These are phyloP conservation scores for Exobasidium cylindrosporum DNA, from an alignment of 1,284 basidiomycete species.

Conservation along the genomic window DNA sequence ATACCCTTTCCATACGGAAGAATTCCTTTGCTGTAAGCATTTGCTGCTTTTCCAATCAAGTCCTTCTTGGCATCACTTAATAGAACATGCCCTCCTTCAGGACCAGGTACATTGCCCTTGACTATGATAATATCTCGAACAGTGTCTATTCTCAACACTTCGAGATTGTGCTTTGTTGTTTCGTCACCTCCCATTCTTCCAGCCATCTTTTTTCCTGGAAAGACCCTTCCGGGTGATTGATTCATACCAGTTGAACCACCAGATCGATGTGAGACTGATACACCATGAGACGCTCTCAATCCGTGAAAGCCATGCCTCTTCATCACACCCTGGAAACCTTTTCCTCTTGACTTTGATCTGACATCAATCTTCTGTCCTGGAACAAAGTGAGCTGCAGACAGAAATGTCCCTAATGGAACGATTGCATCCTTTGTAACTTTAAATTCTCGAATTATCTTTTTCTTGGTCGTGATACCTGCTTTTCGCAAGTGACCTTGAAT, in stretches of 20 bases:
- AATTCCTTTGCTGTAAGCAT: constrained; percentile 24
- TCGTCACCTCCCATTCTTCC: constrained; percentile 77
- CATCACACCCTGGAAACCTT: constrained; percentile 96
- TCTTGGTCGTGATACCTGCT: constrained; percentile 72
- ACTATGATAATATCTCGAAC: constrained; percentile 83
- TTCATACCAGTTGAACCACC: constrained; percentile 91
- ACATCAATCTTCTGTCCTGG: constrained; percentile 97
- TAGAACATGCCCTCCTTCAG: constrained; percentile 59
- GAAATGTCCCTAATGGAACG: constrained; percentile 82
- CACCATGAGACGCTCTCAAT: constrained; percentile 90
- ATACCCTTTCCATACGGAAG: constrained; percentile 29
- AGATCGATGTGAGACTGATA: constrained; percentile 88
- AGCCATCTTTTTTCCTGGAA: constrained; percentile 98
- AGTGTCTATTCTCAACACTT: constrained; percentile 83
- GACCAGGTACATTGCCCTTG: constrained; percentile 62
- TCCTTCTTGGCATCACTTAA: constrained; percentile 48
- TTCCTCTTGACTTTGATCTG: constrained; percentile 86
- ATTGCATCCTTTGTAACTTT: constrained; percentile 82
- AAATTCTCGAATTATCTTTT: constrained; percentile 86
- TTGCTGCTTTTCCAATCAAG: constrained; percentile 48
- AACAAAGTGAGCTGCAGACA: constrained; percentile 92
- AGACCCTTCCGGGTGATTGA: constrained; percentile 81
- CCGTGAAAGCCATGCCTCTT: constrained; percentile 94
- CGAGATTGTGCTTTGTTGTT: constrained; percentile 71
- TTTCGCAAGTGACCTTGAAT: constrained; percentile 86